Base-by-base conservation (phyloP, 371 early-diverging fungal species). In the Rhizopus delemar region DNA sequence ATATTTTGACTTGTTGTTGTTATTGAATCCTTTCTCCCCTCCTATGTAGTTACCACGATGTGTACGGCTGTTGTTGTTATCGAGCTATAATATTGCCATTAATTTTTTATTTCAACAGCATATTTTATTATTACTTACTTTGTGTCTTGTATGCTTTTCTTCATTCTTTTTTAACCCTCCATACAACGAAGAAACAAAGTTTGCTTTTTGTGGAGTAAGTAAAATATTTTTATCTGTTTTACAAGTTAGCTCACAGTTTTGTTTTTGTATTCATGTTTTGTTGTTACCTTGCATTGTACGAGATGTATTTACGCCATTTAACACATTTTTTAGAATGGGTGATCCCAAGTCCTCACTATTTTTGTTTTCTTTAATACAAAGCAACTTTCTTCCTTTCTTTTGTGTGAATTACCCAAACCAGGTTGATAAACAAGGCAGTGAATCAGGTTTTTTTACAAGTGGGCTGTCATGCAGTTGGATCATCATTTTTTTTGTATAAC, bases 141-240 rank as follows among this genome's bases (percentile, higher is more conserved):
- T 31, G 46, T 46, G 43, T 56, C 49, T 22, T 56, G 36, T 53
- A 51, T 45, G 16, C 41, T 53, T 50, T n/a, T 81, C 81, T 6
- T 78, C 78, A n/a, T 75, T 59, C 48, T 71, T 72, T 60, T 81
- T 84, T 43, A 82, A 48, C 41, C 82, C 82, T 16, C 77, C 78
- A 54, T 78, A 68, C 29, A 75, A 64, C 7, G 80, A 80, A 8
- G 85, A 82, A 12, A 81, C 80, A 72, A 85, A 85, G 49, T 77
- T 82, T 57, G 82, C 81, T 58, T 85, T 85, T 31, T 82, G 81
- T 35, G 85, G 83, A 11, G 80, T 80, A 33, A 83, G 75, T 43
- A 83, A 70, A 52, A 82, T 81, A 32, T 73, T 80, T 60, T 82
- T 78, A 57, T 76, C 75, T 74, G 65, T n/a, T 15, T 43, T 6